Percentiles rank a stretch among this genome's conserved stretches.
Conservation (phyloP, 1,284 basidiomycete genomes). For the Rhodotorula glutinis region DNA sequence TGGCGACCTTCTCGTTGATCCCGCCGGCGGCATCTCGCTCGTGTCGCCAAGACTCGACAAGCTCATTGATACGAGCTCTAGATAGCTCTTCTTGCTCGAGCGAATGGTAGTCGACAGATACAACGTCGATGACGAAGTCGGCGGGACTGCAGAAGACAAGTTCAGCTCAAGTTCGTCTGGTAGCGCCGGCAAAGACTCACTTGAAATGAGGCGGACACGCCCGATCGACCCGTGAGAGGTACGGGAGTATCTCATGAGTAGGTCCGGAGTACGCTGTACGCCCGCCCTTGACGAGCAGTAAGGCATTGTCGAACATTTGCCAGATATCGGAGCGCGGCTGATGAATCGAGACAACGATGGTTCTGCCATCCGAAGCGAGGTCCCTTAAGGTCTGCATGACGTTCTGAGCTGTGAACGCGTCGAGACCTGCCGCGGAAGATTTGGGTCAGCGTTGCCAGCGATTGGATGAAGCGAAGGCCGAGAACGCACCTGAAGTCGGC, state of each 20-base stretch:
- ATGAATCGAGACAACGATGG: conserved; percentile 56
- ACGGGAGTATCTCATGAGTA: conserved; percentile 44
- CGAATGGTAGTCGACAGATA: conserved; percentile 27
- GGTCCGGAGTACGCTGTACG: conserved; percentile 49
- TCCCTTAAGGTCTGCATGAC: conserved; percentile 52
- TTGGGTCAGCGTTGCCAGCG: neutral
- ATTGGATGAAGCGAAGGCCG: conserved; percentile 10
- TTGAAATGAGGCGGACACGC: conserved; percentile 33
- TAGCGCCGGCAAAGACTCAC: neutral
- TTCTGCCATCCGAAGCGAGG: conserved; percentile 56
- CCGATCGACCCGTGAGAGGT: conserved; percentile 47
- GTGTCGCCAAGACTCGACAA: conserved; percentile 14
- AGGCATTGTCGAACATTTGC: conserved; percentile 52
- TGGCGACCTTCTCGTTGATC: neutral
- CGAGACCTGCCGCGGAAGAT: conserved; percentile 49
- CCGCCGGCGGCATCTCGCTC: neutral
- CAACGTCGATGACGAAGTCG: conserved; percentile 40
- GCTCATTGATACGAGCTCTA: conserved; percentile 4
- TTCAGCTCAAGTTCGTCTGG: neutral
- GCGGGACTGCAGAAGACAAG: conserved; percentile 19
- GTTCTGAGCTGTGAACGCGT: conserved; percentile 54
- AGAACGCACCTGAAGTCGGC: conserved; percentile 38
- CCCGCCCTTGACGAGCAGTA: conserved; percentile 56
- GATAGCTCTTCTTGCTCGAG: conserved; percentile 7
- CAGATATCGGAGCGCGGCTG: conserved; percentile 57